Percentiles rank a stretch among this genome's conserved stretches.
These are phyloP conservation scores for Galerina sulciceps DNA, from an alignment of 768 basidiomycete genomes.

Conservation along the genomic window DNA sequence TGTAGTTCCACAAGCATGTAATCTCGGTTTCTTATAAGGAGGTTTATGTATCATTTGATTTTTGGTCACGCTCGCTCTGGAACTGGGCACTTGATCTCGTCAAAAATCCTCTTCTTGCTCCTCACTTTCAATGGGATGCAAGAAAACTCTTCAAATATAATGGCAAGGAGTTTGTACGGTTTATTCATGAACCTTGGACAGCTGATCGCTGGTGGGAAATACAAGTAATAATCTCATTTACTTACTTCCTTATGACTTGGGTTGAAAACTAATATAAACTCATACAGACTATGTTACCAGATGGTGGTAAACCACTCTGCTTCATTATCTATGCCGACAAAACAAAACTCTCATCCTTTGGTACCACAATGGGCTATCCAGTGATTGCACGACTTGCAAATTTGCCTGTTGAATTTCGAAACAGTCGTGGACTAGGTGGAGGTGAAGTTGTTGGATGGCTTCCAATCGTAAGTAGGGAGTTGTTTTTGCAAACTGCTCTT, in stretches of 20 bases:
- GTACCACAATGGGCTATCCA: slow-evolving; percentile 38
- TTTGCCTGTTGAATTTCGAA: slow-evolving; percentile 32
- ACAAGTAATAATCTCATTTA: slow-evolving; percentile 26
- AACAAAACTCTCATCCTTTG: slow-evolving; percentile 39
- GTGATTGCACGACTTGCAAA: slow-evolving; percentile 35
- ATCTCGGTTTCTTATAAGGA: neutral
- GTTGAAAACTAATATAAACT: neutral
- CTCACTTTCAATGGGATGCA: slow-evolving; percentile 35
- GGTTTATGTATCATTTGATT: neutral
- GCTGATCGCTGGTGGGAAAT: slow-evolving; percentile 35
- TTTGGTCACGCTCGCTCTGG: neutral
- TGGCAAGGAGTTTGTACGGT: slow-evolving; percentile 22
- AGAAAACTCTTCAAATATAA: slow-evolving; percentile 29
- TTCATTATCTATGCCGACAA: slow-evolving; percentile 45
- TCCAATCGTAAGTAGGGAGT: slow-evolving; percentile 30
- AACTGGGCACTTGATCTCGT: neutral
- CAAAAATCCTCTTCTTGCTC: neutral
- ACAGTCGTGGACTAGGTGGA: slow-evolving; percentile 35
- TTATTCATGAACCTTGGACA: slow-evolving; percentile 38
- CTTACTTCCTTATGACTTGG: neutral
- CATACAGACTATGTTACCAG: slow-evolving; percentile 14
- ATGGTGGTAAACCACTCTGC: slow-evolving; percentile 26
- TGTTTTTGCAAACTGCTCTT: slow-evolving; percentile 3
- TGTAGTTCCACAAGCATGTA: neutral
- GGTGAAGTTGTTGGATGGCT: slow-evolving; percentile 39